Conservation (phyloP, 2,329 filamentous ascomycete species). For the Epichloe festucae region DNA sequence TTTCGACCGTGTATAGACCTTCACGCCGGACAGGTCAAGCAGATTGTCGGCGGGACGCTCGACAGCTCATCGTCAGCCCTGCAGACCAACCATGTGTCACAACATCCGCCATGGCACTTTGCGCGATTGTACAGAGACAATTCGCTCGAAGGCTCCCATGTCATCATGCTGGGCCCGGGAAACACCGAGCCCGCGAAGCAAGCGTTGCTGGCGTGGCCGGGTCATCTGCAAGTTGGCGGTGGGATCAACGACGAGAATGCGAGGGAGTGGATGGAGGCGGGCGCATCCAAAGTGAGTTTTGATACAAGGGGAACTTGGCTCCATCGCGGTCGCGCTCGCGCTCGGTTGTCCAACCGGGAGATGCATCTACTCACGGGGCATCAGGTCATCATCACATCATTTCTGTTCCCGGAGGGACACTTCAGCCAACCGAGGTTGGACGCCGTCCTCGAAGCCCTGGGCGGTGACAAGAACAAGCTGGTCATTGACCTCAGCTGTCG, state of each 20-base stretch:
- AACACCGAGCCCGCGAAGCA: slow-evolving; percentile 71
- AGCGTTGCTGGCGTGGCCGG: slow-evolving; percentile 66
- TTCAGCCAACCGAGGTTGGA: slow-evolving; percentile 71
- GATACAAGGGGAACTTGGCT: neutral
- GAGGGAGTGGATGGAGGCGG: slow-evolving; percentile 69
- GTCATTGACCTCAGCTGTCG: slow-evolving; percentile 94
- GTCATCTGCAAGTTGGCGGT: slow-evolving; percentile 79
- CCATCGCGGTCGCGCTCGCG: no score
- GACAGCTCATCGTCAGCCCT: slow-evolving; percentile 52
- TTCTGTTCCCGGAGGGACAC: slow-evolving; percentile 70
- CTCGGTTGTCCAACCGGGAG: neutral
- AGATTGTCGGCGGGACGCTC: slow-evolving; percentile 92
- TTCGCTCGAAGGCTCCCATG: slow-evolving; percentile 66
- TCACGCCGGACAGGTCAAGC: slow-evolving; percentile 94
- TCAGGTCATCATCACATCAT: slow-evolving; percentile 95
- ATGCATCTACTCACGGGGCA: neutral
- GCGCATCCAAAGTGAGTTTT: slow-evolving; percentile 68
- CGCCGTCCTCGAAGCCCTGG: slow-evolving; percentile 59
- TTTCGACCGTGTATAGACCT: slow-evolving; percentile 96
- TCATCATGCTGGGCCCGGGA: slow-evolving; percentile 89
- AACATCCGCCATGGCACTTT: slow-evolving; percentile 69
- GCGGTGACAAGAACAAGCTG: slow-evolving; percentile 62
- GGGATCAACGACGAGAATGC: slow-evolving; percentile 84
- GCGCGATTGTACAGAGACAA: slow-evolving; percentile 69
- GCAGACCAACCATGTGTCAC: slow-evolving; percentile 86